phyloP scores from a whole-genome alignment of 140 eudicot species.

The Flaveria floridana region DNA sequence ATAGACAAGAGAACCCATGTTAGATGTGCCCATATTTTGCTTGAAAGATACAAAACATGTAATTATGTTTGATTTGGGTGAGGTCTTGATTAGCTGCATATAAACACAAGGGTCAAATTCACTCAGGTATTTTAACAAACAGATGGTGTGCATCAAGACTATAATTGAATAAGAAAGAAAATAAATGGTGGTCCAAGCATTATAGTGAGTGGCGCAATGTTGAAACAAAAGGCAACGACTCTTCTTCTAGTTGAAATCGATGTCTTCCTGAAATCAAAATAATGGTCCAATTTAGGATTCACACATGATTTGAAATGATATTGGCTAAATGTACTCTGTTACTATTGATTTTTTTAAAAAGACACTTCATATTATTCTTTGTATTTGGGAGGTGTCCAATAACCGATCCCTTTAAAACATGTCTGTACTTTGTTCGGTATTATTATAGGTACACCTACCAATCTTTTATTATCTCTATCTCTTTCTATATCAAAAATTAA shows the following conservation, averaged over 20 bases:
- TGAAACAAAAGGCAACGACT: slow-evolving; percentile 10
- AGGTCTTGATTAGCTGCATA: slow-evolving; percentile 2
- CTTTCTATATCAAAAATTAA: too few relatives aligned
- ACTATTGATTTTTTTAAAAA: too few relatives aligned
- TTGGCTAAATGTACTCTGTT: too few relatives aligned
- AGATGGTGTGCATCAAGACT: slow-evolving; percentile 24
- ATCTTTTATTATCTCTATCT: too few relatives aligned
- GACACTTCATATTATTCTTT: too few relatives aligned
- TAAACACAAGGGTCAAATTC: slow-evolving; percentile 8
- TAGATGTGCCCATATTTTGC: slow-evolving; percentile 19
- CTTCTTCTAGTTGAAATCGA: slow-evolving; percentile 12
- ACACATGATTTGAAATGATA: too few relatives aligned
- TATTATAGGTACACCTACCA: too few relatives aligned
- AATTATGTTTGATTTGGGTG: slow-evolving; percentile 16
- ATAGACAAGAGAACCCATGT: slow-evolving; percentile 27
- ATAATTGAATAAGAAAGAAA: slow-evolving; percentile 10
- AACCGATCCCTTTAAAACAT: too few relatives aligned
- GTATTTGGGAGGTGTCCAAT: too few relatives aligned
- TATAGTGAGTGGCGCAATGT: slow-evolving; percentile 34
- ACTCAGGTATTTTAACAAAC: slow-evolving; percentile 35
- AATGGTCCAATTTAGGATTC: not conserved
- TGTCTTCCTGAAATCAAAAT: slow-evolving; percentile 11
- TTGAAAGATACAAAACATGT: slow-evolving; percentile 19
- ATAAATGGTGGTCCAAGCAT: slow-evolving; percentile 40
- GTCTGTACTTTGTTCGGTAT: too few relatives aligned